Base-by-base conservation (phyloP, 1,139 yeast species). In the Pichia terricola region DNA sequence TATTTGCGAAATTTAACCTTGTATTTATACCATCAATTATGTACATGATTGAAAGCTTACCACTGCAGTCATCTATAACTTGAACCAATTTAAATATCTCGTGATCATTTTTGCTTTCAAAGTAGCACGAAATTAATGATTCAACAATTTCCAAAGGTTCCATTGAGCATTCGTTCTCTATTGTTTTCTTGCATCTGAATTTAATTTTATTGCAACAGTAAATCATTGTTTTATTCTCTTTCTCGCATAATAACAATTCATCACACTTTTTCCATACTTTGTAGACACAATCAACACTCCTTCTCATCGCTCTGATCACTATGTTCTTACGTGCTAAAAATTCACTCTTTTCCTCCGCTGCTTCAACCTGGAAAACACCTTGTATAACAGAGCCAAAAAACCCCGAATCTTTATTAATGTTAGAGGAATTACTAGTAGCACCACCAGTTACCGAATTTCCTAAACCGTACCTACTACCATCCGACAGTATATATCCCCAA, bases 341-440 rank as follows among this genome's bases (percentile, higher is more conserved):
- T 27, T 74, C 75, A 2, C 76, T 67, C 41, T 77, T 67, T 5
- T 73, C 72, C 5, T 72, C 69, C 0, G 88, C 83, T 0, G 85
- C 71, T 52, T 88, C 96, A 9, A 83, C 77, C 47, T 80, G 83
- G 57, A 89, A 86, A 0, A 88, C 96, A 3, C 95, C 95, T 51
- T 85, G 88, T 41, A 83, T 81, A 10, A 85, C 89, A 47, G 42
- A 40, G 10, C 42, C 42, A 31, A 40, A 40, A 30, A 40, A 40
- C 39, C 42, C 40, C 16, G 31, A 9, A 22, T 40, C 43, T 28
- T 37, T 40, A 9, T 7, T 37, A 31, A 16, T 16, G 22, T 16
- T 16, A 16, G 22, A 16, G 1, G 6, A 6, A 35, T 26, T 26
- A 26, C 16, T n/a, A 27, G 7, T 35, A 26, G 11, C 16, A 16